A percentile compares a stretch with the other conserved stretches of the same genome.
phyloP scores from a whole-genome alignment of 129 eudicot species.

The Escallonia rubra region DNA sequence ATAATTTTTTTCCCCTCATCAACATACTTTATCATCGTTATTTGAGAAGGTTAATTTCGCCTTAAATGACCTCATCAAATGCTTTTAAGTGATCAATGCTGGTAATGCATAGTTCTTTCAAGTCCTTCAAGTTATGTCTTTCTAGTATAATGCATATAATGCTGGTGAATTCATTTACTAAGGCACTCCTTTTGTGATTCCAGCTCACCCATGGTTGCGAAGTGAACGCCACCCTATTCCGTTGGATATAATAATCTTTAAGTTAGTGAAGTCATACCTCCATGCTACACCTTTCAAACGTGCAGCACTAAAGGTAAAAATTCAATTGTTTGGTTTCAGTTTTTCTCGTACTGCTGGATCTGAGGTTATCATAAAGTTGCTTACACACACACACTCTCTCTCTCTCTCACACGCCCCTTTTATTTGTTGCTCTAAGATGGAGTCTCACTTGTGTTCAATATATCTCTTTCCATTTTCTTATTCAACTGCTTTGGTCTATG shows the following conservation, averaged over 20 bases:
- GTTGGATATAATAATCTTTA: slow-evolving; percentile 69
- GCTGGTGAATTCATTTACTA: neutral
- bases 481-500: too few relatives aligned
- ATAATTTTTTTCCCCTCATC: too few relatives aligned
- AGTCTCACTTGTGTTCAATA: too few relatives aligned
- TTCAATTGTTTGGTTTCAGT: neutral
- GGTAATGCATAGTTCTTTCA: neutral
- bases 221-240: slow-evolving; percentile 74
- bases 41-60: too few relatives aligned
- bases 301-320: slow-evolving; percentile 70
- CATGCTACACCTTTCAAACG: slow-evolving; percentile 91
- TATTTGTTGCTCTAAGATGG: too few relatives aligned
- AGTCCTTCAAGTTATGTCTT: neutral
- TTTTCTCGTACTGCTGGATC: neutral
- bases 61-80: too few relatives aligned
- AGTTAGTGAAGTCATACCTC: slow-evolving; percentile 73
- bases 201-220: slow-evolving; percentile 94
- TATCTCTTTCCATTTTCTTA: too few relatives aligned
- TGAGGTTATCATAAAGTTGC: neutral
- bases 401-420: too few relatives aligned
- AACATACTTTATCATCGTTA: too few relatives aligned
- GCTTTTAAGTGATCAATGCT: neutral
- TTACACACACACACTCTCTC: neutral
- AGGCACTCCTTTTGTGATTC: slow-evolving; percentile 8
- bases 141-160: neutral